Conservation (phyloP, 768 basidiomycete species). For the Leccinum boreale region DNA sequence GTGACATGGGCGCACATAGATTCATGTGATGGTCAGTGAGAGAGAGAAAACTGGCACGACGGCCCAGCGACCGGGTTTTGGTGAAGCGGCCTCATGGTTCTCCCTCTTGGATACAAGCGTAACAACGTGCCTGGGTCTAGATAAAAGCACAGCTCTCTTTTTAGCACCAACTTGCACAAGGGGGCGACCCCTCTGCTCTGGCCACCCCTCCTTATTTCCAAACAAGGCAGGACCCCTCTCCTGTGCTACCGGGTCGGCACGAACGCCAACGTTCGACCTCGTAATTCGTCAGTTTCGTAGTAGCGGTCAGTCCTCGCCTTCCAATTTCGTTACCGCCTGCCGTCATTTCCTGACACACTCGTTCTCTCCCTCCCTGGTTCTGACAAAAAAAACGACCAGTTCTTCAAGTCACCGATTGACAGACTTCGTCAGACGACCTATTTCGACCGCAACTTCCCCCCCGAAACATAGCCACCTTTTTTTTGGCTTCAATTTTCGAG, state of each 20-base stretch:
- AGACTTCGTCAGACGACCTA: slow-evolving; percentile 2
- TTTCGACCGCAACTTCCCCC: not conserved
- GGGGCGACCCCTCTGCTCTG: not conserved
- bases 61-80: slow-evolving; percentile 14
- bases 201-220: slow-evolving; percentile 9
- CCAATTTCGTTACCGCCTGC: slow-evolving; percentile 15
- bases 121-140: slow-evolving; percentile 15
- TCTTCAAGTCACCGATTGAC: slow-evolving; percentile 2
- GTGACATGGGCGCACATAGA: slow-evolving; percentile 2
- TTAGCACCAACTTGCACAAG: not conserved
- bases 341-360: slow-evolving; percentile 15
- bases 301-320: slow-evolving; percentile 9
- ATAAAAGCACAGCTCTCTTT: slow-evolving; percentile 12
- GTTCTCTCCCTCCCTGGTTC: not conserved
- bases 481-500: not conserved
- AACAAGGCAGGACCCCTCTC: slow-evolving; percentile 7
- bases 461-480: not conserved
- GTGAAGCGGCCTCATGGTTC: slow-evolving; percentile 8
- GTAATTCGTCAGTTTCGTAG: slow-evolving; percentile 18
- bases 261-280: slow-evolving; percentile 24
- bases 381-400: not conserved
- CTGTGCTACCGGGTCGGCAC: slow-evolving; percentile 4
- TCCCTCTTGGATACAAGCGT: slow-evolving; percentile 7
- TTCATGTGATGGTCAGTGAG: not conserved
- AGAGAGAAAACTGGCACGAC: slow-evolving; percentile 13